Evolutionary conservation across 2,329 filamentous ascomycete species (phyloP).

Genomic region (Albophoma yamanashiensis): DNA sequence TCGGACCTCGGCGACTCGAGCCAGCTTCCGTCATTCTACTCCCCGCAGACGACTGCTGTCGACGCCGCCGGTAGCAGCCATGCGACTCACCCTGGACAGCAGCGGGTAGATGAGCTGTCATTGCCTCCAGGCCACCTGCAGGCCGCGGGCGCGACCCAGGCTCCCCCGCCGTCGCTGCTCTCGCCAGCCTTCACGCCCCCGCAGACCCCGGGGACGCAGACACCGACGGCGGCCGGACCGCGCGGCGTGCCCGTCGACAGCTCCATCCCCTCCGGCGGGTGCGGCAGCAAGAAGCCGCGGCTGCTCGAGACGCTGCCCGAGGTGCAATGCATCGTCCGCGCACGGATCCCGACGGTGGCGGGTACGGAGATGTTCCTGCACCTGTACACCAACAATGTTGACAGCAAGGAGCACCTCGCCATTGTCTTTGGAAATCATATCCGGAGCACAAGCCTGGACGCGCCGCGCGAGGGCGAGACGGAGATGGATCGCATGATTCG

Average conservation of each 20-base stretch:
- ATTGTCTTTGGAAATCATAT: conserved; percentile 92
- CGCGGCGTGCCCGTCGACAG: conserved; percentile 51
- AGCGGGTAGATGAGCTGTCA: conserved; percentile 23
- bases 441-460: conserved; percentile 61
- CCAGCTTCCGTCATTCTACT: conserved; percentile 36
- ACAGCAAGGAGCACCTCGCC: conserved; percentile 91
- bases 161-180: conserved; percentile 57
- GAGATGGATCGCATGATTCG: conserved; percentile 88
- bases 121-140: conserved; percentile 17
- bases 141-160: conserved; percentile 8
- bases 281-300: conserved; percentile 54
- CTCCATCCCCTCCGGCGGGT: conserved; percentile 45
- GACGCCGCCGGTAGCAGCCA: conserved; percentile 11
- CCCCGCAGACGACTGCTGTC: conserved; percentile 23
- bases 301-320: conserved; percentile 67
- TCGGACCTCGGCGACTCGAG: conserved; percentile 16
- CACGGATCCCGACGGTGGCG: conserved; percentile 83
- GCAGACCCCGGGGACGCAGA: conserved; percentile 48
- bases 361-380: conserved; percentile 97
- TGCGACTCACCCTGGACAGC: conserved; percentile 5
- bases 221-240: conserved; percentile 32
- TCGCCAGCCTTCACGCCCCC: conserved; percentile 79
- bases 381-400: conserved; percentile 83
- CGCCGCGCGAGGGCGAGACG: conserved; percentile 63
- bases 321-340: conserved; percentile 89